phyloP scores from a whole-genome alignment of 352 stramenopile species.

The Pythium graminicola region DNA sequence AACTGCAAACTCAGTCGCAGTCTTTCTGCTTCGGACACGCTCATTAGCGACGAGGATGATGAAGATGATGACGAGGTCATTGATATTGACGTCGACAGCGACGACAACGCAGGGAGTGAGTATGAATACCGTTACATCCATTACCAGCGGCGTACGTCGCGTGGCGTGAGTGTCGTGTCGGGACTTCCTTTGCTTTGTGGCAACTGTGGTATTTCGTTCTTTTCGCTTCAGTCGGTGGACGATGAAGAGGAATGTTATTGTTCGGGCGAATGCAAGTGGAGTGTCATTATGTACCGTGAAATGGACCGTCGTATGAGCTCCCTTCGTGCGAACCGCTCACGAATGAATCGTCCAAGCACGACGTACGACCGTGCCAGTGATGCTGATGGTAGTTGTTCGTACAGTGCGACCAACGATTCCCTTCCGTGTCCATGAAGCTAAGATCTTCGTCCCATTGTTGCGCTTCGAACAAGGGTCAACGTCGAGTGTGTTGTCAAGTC shows the following conservation, averaged over 20 bases:
- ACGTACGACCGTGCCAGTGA: not conserved
- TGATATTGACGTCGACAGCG: slow-evolving; percentile 2
- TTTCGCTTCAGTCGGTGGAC: slow-evolving; percentile 56
- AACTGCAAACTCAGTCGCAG: slow-evolving; percentile 11
- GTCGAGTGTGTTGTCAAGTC: slow-evolving; percentile 2
- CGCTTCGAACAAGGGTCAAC: too few relatives aligned
- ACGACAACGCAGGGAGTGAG: slow-evolving; percentile 2
- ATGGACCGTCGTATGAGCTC: slow-evolving; percentile 67
- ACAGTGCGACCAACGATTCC: too few relatives aligned
- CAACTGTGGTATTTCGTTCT: slow-evolving; percentile 82
- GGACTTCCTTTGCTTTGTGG: slow-evolving; percentile 68
- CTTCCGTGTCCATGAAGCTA: not conserved
- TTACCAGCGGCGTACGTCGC: slow-evolving; percentile 11
- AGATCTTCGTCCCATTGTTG: too few relatives aligned
- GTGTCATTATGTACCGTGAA: slow-evolving; percentile 79
- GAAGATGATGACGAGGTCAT: slow-evolving; percentile 3
- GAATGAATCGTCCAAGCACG: not conserved
- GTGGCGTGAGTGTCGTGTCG: slow-evolving; percentile 30
- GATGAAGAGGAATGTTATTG: slow-evolving; percentile 76
- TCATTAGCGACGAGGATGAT: slow-evolving; percentile 7
- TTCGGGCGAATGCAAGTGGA: slow-evolving; percentile 87
- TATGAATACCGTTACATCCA: slow-evolving; percentile 17
- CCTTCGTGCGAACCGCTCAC: slow-evolving; percentile 21
- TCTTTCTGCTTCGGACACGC: slow-evolving; percentile 12
- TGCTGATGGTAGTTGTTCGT: slow-evolving; percentile 15